Evolutionary conservation across 768 basidiomycete genomes (phyloP).

Genomic region (Naganishia vishniacii): DNA sequence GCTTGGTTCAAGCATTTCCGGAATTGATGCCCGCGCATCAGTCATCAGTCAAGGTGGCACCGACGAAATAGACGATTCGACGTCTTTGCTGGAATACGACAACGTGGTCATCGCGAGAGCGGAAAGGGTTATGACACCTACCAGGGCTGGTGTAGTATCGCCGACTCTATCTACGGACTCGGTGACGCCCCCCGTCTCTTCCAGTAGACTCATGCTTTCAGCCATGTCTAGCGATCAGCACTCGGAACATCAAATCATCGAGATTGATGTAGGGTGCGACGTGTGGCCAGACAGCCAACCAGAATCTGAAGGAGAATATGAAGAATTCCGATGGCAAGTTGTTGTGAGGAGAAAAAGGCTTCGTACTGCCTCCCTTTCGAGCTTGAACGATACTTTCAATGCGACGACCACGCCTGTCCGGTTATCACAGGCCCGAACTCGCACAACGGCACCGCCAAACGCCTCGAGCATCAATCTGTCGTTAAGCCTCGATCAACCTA

Average conservation of each 20-base stretch:
- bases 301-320: slow-evolving; percentile 70
- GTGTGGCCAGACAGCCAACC: slow-evolving; percentile 64
- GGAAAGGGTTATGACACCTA: slow-evolving; percentile 16
- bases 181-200: not conserved
- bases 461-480: slow-evolving; percentile 41
- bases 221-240: slow-evolving; percentile 12
- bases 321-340: slow-evolving; percentile 60
- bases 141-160: not conserved
- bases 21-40: not conserved
- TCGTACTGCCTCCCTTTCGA: not conserved
- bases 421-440: not conserved
- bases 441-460: slow-evolving; percentile 28
- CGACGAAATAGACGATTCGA: slow-evolving; percentile 20
- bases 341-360: slow-evolving; percentile 48
- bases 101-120: slow-evolving; percentile 19
- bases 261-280: slow-evolving; percentile 52
- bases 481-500: slow-evolving; percentile 37
- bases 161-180: not conserved
- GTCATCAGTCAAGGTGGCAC: slow-evolving; percentile 1
- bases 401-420: not conserved
- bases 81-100: slow-evolving; percentile 11
- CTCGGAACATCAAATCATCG: slow-evolving; percentile 9
- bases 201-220: slow-evolving; percentile 4
- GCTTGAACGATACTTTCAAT: not conserved
- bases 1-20: not conserved